phyloP scores from a whole-genome alignment of 2,329 filamentous ascomycete species.

The Alternaria burnsii region DNA sequence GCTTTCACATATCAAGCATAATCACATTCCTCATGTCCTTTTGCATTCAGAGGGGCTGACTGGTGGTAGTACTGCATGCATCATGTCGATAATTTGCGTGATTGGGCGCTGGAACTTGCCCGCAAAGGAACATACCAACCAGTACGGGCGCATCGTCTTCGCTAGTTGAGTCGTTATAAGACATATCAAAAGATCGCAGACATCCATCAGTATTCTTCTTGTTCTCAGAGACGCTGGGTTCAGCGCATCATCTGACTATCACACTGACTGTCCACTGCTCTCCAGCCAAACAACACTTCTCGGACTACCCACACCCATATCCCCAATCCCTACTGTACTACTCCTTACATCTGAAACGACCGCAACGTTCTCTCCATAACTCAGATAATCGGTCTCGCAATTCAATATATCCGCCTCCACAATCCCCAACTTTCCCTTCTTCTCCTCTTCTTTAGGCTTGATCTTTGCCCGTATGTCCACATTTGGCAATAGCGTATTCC shows the following conservation, averaged over 20 bases:
- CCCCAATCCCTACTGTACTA: constrained; percentile 62
- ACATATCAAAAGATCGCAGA: neutral
- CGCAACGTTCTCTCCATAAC: constrained; percentile 77
- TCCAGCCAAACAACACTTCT: constrained; percentile 44
- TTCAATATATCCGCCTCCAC: constrained; percentile 49
- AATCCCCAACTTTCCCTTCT: constrained; percentile 22
- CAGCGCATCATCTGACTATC: neutral
- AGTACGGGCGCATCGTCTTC: neutral
- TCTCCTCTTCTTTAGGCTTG: constrained; percentile 37
- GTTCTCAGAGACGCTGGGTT: neutral
- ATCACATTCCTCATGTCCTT: neutral
- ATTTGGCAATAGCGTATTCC: constrained; percentile 77
- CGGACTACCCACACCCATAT: constrained; percentile 33
- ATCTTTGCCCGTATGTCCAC: constrained; percentile 77
- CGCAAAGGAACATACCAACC: neutral
- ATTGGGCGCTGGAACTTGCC: too few relatives aligned
- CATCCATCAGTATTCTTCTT: neutral
- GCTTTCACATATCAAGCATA: neutral
- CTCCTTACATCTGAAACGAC: constrained; percentile 75
- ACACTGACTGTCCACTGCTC: constrained; percentile 14
- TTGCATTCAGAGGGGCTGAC: neutral
- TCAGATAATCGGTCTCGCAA: constrained; percentile 83
- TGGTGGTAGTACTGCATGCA: neutral
- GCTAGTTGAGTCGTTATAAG: neutral
- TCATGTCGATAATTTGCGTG: too few relatives aligned